These are phyloP conservation scores for Senna siamea DNA, from an alignment of 306 rosid genomes.

Conservation along the genomic window DNA sequence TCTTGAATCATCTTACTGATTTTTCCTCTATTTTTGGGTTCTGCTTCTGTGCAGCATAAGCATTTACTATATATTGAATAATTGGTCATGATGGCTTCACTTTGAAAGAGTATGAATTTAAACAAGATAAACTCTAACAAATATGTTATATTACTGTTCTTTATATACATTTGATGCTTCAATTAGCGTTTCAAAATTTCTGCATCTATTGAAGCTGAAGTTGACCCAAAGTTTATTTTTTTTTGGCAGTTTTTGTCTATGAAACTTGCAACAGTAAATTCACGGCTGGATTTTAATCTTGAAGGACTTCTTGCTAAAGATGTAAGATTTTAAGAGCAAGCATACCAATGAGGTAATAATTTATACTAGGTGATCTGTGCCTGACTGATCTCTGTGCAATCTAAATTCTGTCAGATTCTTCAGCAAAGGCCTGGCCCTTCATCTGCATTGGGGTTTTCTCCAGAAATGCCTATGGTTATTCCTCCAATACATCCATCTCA, in stretches of 20 bases:
- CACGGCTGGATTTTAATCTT: constrained; percentile 74
- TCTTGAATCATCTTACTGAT: constrained; percentile 25
- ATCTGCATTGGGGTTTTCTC: constrained; percentile 65
- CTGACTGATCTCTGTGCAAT: constrained; percentile 19
- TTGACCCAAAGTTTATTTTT: background rate
- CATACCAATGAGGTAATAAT: background rate
- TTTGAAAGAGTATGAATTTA: constrained; percentile 29
- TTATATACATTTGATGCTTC: constrained; percentile 8
- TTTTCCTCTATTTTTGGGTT: constrained; percentile 24
- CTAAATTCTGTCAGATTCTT: constrained; percentile 59
- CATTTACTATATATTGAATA: background rate
- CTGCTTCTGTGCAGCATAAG: constrained; percentile 3
- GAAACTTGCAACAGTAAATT: constrained; percentile 97
- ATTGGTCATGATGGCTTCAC: background rate
- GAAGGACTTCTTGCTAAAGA: constrained; percentile 82
- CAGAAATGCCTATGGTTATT: constrained; percentile 68
- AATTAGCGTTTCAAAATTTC: background rate
- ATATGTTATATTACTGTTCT: background rate
- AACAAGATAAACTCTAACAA: background rate
- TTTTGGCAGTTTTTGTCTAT: constrained; percentile 83
- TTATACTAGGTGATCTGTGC: background rate
- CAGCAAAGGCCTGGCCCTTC: constrained; percentile 74
- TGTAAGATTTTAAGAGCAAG: constrained; percentile 47
- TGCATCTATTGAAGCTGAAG: constrained; percentile 11
- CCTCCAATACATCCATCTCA: constrained; percentile 73